Evolutionary conservation across 1,139 yeast genomes (phyloP), one percentile per base, ranked within the genome.

Genomic region (Yamadazyma siamensis): DNA sequence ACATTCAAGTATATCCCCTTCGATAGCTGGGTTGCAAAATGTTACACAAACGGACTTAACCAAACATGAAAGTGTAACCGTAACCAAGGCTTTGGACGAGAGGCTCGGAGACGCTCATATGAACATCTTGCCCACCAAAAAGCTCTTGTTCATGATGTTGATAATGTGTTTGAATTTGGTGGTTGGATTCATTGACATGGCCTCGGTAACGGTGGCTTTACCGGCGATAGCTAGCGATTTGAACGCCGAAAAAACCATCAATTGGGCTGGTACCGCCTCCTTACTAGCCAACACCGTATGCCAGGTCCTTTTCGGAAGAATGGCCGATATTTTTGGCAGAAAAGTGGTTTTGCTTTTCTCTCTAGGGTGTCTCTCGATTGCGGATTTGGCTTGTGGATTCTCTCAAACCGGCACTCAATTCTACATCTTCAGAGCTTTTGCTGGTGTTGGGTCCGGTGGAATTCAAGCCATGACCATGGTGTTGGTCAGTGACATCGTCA

Each of bases 231-330:
- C 61, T 8, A 43, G 52, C 26, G 67, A 62, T 23, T 51, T 66
- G 29, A 40, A 58, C 22, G 65, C 70, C 6, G 56, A 61, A 34
- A 49, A 54, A 25, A 50, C 67, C 11, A 65, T 65, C 34, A 65
- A 71, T 30, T 71, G 77, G 76, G 75, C 75, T 2, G 77, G 75
- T 34, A 67, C 75, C 4, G 61, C 77, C 9, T 47, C 66, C 5
- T 48, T 71, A 31, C 56, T 71, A 30, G 71, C 73, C 17, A 66
- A 62, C 37, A 55, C 65, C 15, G 67, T 63, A 23, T 65, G 64
- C 43, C 72, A 65, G 44, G 71, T 66, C 1, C 44, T 67, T 13
- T 65, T 64, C 37, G 74, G 73, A 6, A 46, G 73, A 25, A 40
- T 67, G 13, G 47, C 58, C 10, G 75, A 68, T 45, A 67, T 68